A percentile compares a stretch with the other conserved stretches of the same genome.
Evolutionary conservation across 2,329 filamentous ascomycete genomes (phyloP).

Genomic region (Coleophoma cylindrospora): DNA sequence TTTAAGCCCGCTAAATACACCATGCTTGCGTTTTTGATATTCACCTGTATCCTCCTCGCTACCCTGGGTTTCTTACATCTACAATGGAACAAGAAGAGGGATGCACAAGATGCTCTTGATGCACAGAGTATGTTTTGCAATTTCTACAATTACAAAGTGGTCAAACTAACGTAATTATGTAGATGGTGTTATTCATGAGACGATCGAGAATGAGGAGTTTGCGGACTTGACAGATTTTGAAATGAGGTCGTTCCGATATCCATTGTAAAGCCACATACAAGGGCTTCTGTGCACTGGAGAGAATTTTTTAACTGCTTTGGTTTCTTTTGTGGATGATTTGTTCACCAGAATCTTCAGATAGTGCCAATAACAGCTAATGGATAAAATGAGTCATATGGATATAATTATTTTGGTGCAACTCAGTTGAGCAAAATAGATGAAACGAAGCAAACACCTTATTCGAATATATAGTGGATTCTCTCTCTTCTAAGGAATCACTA

Average conservation of each 20-base stretch:
- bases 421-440: no score
- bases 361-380: no score
- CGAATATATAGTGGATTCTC: no score
- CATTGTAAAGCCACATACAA: background rate
- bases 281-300: no score
- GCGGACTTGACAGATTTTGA: slow-evolving; percentile 1
- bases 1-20: background rate
- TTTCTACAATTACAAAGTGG: background rate
- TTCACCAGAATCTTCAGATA: no score
- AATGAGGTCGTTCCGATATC: background rate
- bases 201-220: background rate
- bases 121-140: background rate
- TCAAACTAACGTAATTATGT: background rate
- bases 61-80: background rate
- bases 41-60: background rate
- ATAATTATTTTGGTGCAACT: no score
- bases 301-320: no score
- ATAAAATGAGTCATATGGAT: no score
- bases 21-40: background rate
- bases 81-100: background rate
- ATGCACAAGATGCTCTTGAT: background rate
- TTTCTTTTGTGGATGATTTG: no score
- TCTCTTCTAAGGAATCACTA: no score
- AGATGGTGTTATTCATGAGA: background rate
- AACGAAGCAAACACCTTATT: no score